Conservation (phyloP, 2,329 filamentous ascomycete genomes). For the Sarocladiaceae sp. region DNA sequence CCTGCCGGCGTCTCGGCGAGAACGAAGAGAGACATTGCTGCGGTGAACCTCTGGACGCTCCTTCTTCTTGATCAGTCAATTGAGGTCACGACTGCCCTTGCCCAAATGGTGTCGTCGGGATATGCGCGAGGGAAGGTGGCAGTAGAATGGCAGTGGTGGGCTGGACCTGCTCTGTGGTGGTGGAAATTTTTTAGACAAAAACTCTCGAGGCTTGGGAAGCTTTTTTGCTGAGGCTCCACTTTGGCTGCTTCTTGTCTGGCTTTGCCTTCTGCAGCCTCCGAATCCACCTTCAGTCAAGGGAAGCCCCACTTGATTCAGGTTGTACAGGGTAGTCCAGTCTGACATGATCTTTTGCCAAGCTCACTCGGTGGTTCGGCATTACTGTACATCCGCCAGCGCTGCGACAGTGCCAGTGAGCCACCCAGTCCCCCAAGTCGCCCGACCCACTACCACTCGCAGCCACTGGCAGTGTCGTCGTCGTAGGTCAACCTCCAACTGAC, state of each 20-base stretch:
- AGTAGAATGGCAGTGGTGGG: conserved; percentile 18
- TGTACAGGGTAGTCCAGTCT: not conserved
- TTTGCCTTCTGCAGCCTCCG: conserved; percentile 2
- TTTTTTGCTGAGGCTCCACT: conserved; percentile 8
- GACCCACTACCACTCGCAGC: too few relatives aligned
- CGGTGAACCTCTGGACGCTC: conserved; percentile 18
- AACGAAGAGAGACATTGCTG: conserved; percentile 78
- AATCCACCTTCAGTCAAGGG: not conserved
- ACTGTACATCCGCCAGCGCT: conserved; percentile 5
- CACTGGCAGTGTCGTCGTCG: conserved; percentile 5
- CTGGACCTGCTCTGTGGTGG: conserved; percentile 16
- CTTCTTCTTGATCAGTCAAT: conserved; percentile 16
- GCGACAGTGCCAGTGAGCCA: conserved; percentile 3
- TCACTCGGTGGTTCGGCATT: conserved; percentile 6
- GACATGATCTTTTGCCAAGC: not conserved
- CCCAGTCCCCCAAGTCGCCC: not conserved
- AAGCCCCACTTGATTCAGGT: not conserved
- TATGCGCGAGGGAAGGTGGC: conserved; percentile 27
- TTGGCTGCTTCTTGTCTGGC: too few relatives aligned
- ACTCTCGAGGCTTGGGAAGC: conserved; percentile 17
- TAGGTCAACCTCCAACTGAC: conserved; percentile 2
- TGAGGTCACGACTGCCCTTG: conserved; percentile 25
- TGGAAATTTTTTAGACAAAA: conserved; percentile 36
- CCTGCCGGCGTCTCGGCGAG: conserved; percentile 86
- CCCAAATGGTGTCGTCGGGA: conserved; percentile 21